Conservation (phyloP, 2,329 filamentous ascomycete genomes). For the Aureobasidium sp. region DNA sequence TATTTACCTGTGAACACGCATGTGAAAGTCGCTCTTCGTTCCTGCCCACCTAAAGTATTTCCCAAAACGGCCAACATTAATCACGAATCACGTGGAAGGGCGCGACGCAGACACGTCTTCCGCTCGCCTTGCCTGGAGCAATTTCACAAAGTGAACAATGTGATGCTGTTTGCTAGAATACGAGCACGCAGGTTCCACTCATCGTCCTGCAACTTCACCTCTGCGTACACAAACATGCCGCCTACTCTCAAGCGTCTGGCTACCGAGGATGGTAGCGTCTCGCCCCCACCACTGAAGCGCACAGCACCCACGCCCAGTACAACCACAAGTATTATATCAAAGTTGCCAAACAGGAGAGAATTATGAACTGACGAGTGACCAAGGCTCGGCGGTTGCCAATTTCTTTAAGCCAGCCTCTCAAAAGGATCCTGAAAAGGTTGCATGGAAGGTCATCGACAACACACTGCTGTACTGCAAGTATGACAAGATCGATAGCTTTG, state of each 20-base stretch:
- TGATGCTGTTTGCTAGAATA: background rate
- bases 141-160: background rate
- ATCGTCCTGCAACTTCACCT: background rate
- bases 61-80: background rate
- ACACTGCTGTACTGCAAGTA: slow-evolving; percentile 54
- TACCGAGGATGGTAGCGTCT: slow-evolving; percentile 39
- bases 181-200: background rate
- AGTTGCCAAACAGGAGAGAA: background rate
- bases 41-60: background rate
- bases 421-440: slow-evolving; percentile 67
- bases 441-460: slow-evolving; percentile 59
- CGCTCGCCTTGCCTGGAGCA: background rate
- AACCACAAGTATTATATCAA: slow-evolving; percentile 34
- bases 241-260: slow-evolving; percentile 27
- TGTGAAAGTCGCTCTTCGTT: background rate
- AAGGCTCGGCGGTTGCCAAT: slow-evolving; percentile 62
- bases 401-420: slow-evolving; percentile 87
- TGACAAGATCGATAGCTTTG: slow-evolving; percentile 12
- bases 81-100: background rate
- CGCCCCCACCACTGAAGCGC: slow-evolving; percentile 49
- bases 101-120: slow-evolving; percentile 8
- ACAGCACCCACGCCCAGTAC: slow-evolving; percentile 43
- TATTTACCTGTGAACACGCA: background rate
- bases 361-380: background rate
- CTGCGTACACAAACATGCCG: background rate